Evolutionary conservation across 208 protist species (phyloP), one percentile per base, ranked within the genome.

Genomic region (Leptomonas seymouri): DNA sequence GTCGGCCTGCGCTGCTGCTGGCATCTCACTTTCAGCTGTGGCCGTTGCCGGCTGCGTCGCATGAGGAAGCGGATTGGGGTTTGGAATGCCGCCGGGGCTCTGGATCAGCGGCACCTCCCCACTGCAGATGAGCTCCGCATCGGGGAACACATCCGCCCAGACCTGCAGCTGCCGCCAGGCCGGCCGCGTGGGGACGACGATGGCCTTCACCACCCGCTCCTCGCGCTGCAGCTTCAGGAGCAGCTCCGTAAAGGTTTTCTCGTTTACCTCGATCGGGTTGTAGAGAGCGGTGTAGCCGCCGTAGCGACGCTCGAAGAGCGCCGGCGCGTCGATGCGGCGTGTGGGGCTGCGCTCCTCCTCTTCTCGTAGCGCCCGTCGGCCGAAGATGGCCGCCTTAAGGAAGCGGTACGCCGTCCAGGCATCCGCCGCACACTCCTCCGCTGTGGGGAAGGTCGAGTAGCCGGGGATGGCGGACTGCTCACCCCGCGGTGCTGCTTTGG

Each of bases 241-340:
- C 15, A 91, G 62, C 31, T 82, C 74, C 15, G 46, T 46, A 31
- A 95, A 90, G 11, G 87, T 89, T 18, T 68, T 57, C 14, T 87
- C 82, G 50, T 90, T 89, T 16, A 81, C 76, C 31, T 90, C 84
- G 39, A 93, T 81, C 9, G 90, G 90, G 78, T 93, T 95, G 78
- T 95, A 95, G 42, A 93, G 70, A 12, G 91, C 85, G 9, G 89
- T 94, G 78, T 89, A 89, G 68, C 69, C 84, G 25, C 89, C 89
- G 6, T 56, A 14, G 23, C 74, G 57, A 44, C 74, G 45, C 30
- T 78, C 70, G 39, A 89, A 80, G 27, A 77, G 58, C 6, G 70
- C 44, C 1, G 69, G 23, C 2, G 27, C 71, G 50, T 76, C 63
- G 2, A 64, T 23, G 59, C 53, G 21, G 54, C 49, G 20, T 41